Base-by-base conservation (phyloP, 2,329 filamentous ascomycete species). In the Purpureocillium lavendulum region DNA sequence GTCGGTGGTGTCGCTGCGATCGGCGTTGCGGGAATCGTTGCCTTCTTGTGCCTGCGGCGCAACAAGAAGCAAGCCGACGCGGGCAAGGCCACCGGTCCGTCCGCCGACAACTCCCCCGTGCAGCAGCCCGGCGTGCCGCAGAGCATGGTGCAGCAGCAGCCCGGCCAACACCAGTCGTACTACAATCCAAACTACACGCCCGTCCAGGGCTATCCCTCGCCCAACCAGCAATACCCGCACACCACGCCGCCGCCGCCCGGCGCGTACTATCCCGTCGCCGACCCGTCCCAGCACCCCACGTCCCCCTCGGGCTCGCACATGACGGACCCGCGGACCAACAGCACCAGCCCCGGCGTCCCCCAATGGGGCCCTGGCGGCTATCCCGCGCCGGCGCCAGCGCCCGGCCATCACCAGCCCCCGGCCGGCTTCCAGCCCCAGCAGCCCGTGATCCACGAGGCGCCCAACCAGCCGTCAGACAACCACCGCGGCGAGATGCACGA, bases 401-500 rank as follows among this genome's bases (percentile, higher is more conserved):
- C 45, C 13, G 46, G 36, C 11, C 49, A 54, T 29, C 47, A 49
- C 21, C 46, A 43, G 18, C 38, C 18, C 11, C 33, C 33, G 16
- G 41, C 35, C n/a, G 44, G 40, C 16, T 55, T 43, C 36, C 50
- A 52, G 16, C 44, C 46, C 15, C 51, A 53, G 29, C 51, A 52
- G 11, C 35, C 42, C 5, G 46, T 52, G 3, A 56, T 66, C 17
- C 54, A 67, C 41, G 66, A 69, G 50, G 64, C 62, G 2, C 57
- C 60, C 17, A 55, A 56, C 1, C 56, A 58, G 14, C 50, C 46
- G 4, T 51, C 59, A 11, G 61, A 63, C 9, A 50, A 62, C 34
- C 60, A 64, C 38, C 57, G 47, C 8, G 62, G 64, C 2, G 50
- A 66, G 40, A 61, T 67, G 41, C 62, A 67, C 33, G 66, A 69